These are phyloP conservation scores for Colletotrichum endophyticum DNA, from an alignment of 2,329 filamentous ascomycete genomes.

Conservation along the genomic window DNA sequence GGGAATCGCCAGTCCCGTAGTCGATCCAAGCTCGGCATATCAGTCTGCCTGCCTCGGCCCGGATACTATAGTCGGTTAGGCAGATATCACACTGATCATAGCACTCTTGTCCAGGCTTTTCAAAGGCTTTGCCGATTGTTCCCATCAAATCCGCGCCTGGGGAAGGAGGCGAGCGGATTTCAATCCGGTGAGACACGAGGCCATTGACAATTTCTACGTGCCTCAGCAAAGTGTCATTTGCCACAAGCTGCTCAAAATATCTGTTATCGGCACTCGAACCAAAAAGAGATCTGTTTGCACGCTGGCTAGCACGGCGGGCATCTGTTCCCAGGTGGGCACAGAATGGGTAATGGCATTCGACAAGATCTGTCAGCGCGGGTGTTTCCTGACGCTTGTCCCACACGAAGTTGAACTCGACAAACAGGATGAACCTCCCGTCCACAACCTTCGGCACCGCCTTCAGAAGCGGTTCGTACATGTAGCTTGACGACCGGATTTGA, in stretches of 20 bases:
- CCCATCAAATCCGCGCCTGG: neutral
- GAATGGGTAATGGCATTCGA: neutral
- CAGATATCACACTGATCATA: neutral
- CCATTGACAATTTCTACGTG: neutral
- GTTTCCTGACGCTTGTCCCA: neutral
- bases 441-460: neutral
- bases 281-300: neutral
- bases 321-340: neutral
- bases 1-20: neutral
- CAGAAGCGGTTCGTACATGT: neutral
- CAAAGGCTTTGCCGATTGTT: neutral
- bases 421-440: neutral
- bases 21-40: neutral
- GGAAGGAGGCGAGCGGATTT: neutral
- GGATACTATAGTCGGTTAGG: neutral
- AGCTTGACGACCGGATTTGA: neutral
- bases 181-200: neutral
- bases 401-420: neutral
- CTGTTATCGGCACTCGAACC: neutral
- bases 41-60: rapidly evolving
- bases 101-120: neutral
- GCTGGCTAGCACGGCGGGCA: too few relatives aligned
- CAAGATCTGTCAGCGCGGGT: neutral
- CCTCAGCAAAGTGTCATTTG: rapidly evolving
- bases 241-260: neutral